Percentiles rank a stretch among this genome's conserved stretches.
These are phyloP conservation scores for Forsythia suspensa DNA, from an alignment of 257 asterid species.

Conservation along the genomic window DNA sequence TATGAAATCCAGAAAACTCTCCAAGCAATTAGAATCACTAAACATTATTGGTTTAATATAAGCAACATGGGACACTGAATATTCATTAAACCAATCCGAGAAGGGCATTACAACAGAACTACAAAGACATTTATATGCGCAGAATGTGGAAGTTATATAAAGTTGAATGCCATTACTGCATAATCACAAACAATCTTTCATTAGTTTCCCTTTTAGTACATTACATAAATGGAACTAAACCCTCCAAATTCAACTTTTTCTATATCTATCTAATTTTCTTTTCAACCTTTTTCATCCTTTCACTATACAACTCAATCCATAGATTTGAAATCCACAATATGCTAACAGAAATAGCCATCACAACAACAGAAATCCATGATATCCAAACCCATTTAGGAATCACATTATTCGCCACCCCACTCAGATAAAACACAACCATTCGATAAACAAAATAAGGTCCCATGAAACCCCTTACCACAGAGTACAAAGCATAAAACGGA, in stretches of 20 bases:
- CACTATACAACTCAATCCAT: slow-evolving; percentile 66
- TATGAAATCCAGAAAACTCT: slow-evolving; percentile 12
- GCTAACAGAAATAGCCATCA: slow-evolving; percentile 73
- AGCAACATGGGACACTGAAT: slow-evolving; percentile 3
- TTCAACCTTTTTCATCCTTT: slow-evolving; percentile 36
- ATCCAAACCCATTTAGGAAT: slow-evolving; percentile 90
- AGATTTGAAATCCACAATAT: slow-evolving; percentile 75
- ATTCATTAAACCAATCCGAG: not conserved
- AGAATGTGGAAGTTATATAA: slow-evolving; percentile 1
- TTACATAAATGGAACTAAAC: slow-evolving; percentile 21
- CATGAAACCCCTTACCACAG: slow-evolving; percentile 69
- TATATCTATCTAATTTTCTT: slow-evolving; percentile 47
- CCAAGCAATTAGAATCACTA: not conserved
- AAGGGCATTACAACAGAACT: not conserved
- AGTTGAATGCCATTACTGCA: not conserved
- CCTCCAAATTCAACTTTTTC: not conserved
- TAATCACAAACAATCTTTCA: slow-evolving; percentile 11
- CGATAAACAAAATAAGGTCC: slow-evolving; percentile 75
- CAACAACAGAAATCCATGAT: slow-evolving; percentile 74
- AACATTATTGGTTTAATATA: not conserved
- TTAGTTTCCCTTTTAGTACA: slow-evolving; percentile 12
- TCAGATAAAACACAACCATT: slow-evolving; percentile 58
- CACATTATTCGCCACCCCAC: slow-evolving; percentile 63
- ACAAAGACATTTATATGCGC: not conserved
- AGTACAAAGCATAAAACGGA: slow-evolving; percentile 76